Evolutionary conservation across 2,329 filamentous ascomycete genomes (phyloP), one percentile per base, ranked within the genome.

Genomic region (Penicillium sp.): DNA sequence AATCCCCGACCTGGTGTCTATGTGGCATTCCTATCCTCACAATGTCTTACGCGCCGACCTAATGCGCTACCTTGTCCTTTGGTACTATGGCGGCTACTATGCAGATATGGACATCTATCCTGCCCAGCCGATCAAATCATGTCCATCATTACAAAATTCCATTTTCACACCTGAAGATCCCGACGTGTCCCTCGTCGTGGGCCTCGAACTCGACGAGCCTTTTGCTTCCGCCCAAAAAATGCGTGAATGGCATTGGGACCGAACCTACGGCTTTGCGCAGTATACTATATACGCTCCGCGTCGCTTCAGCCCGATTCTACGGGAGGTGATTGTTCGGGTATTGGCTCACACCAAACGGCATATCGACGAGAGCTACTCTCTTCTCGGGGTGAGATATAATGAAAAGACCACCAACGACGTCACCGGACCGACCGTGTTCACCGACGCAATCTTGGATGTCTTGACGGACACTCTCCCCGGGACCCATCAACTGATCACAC

Each of bases 21-120:
- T 55, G 3, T 63, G 60, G 41, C 43, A 54, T 20, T 54, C 56
- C 25, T 62, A 61, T 20, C 59, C 59, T 0, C 47, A 82, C 66
- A 10, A 72, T 62, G 45, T 74, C 57, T 42, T 70, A 58, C 4
- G 76, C 70, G 27, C 79, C 69, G 28, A 80, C 60, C 14, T 68
- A 48, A 45, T 68, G 9, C 59, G 60, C 11, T 64, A 64, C 30
- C 45, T 64, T 3, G 41, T 64, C 2, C 39, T 64, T 3, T 64
- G 60, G 57, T 61, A 62, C 37, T 52, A 56, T 16, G 61, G 60
- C 9, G 61, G 61, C 17, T 62, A 57, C 41, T 64, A 63, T 28
- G 54, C 59, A 9, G 61, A 64, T 20, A 52, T 56, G 15, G 61
- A 64, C 20, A 44, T 61, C 11, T 56, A 44, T 20, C 60, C 61